Evolutionary conservation across 1,139 yeast genomes (phyloP).

Genomic region (Geotrichum histeridarum): DNA sequence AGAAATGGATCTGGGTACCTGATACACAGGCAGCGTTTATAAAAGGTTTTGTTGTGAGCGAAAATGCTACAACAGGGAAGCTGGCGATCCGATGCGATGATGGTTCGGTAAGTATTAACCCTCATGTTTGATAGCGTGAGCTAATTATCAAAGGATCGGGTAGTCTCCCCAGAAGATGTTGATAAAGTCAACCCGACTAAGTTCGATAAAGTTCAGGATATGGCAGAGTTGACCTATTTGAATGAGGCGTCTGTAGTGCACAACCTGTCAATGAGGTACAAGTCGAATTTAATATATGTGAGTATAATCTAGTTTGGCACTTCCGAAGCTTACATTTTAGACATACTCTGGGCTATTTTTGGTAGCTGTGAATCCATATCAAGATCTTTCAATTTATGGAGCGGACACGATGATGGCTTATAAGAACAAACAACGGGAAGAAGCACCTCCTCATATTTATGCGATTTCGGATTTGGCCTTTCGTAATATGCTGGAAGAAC

Average conservation of each 20-base stretch:
- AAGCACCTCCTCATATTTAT: slow-evolving; percentile 73
- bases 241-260: slow-evolving; percentile 93
- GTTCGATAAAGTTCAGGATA: slow-evolving; percentile 86
- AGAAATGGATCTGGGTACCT: slow-evolving; percentile 78
- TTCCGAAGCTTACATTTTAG: slow-evolving; percentile 21
- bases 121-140: not conserved
- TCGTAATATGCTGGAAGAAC: slow-evolving; percentile 63
- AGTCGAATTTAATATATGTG: slow-evolving; percentile 66
- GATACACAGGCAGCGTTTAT: slow-evolving; percentile 59
- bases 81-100: slow-evolving; percentile 51
- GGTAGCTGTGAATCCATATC: slow-evolving; percentile 94
- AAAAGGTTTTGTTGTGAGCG: slow-evolving; percentile 58
- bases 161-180: slow-evolving; percentile 45
- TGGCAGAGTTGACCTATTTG: slow-evolving; percentile 91
- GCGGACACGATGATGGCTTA: slow-evolving; percentile 52
- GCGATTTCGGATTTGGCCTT: slow-evolving; percentile 88
- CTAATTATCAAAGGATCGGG: slow-evolving; percentile 34
- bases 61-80: slow-evolving; percentile 36
- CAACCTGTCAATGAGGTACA: slow-evolving; percentile 64
- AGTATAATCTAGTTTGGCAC: slow-evolving; percentile 39
- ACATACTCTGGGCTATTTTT: slow-evolving; percentile 80
- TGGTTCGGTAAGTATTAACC: slow-evolving; percentile 39
- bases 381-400: slow-evolving; percentile 68
- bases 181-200: slow-evolving; percentile 78
- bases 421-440: slow-evolving; percentile 44